Conservation (phyloP, 2,329 filamentous ascomycete genomes). For the Geosmithia flava region DNA sequence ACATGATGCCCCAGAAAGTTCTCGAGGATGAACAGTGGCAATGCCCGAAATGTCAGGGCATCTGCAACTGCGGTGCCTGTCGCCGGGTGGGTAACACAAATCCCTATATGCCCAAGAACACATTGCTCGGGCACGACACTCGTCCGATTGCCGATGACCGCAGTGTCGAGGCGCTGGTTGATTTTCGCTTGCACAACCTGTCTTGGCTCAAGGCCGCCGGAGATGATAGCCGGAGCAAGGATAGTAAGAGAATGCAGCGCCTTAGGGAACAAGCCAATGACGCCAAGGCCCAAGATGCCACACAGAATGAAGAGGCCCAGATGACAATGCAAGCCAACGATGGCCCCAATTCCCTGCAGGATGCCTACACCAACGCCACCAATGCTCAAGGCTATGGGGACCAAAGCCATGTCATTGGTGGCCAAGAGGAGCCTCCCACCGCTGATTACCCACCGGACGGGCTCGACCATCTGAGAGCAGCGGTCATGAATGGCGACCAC, state of each 20-base stretch:
- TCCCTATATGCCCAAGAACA: constrained; percentile 79
- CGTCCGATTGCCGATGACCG: constrained; percentile 80
- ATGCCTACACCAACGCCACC: not conserved
- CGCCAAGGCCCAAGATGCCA: constrained; percentile 39
- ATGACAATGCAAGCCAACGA: constrained; percentile 1
- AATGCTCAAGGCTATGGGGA: constrained; percentile 13
- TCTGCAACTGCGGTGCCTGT: constrained; percentile 80
- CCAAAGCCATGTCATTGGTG: constrained; percentile 18
- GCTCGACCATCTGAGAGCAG: constrained; percentile 3
- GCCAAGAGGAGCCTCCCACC: constrained; percentile 4
- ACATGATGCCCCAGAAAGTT: constrained; percentile 71
- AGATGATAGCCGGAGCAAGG: constrained; percentile 43
- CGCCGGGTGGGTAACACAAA: constrained; percentile 51
- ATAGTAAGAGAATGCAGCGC: constrained; percentile 44
- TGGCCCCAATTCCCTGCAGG: not conserved
- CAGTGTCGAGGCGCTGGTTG: constrained; percentile 80
- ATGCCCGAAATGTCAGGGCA: constrained; percentile 74
- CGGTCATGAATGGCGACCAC: not conserved
- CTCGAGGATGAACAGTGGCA: constrained; percentile 76
- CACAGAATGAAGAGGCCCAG: constrained; percentile 14
- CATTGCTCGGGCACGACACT: constrained; percentile 82
- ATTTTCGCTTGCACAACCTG: constrained; percentile 82
- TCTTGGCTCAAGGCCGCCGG: constrained; percentile 59
- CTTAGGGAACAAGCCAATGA: constrained; percentile 43
- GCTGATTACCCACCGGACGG: constrained; percentile 5